Evolutionary conservation across 73 alveolate species (phyloP).

Genomic region (Durusdinium trenchii): DNA sequence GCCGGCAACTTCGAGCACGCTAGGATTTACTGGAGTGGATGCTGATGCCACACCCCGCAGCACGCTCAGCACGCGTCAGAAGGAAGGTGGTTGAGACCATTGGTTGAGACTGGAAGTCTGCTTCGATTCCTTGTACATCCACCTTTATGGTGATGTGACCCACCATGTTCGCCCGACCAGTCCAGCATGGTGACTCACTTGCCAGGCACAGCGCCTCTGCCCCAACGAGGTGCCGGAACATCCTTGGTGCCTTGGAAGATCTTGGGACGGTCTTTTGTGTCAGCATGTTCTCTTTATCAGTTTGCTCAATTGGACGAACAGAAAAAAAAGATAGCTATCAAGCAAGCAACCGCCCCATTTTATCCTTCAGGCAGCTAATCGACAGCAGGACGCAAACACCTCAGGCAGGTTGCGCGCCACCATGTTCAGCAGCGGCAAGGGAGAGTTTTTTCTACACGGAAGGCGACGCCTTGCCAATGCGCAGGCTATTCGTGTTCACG

Average conservation of each 20-base stretch:
- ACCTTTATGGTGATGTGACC: neutral
- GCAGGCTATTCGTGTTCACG: no score
- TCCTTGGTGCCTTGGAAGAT: constrained; percentile 32
- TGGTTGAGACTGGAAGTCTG: neutral
- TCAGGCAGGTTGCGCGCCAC: no score
- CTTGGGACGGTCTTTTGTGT: no score
- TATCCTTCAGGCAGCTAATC: no score
- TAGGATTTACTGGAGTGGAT: constrained; percentile 42
- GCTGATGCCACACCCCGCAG: constrained; percentile 66
- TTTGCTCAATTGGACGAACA: no score
- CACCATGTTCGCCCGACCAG: neutral
- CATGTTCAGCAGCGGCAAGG: no score
- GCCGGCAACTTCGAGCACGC: neutral
- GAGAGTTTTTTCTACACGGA: no score
- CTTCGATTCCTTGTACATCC: neutral
- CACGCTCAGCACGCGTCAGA: neutral
- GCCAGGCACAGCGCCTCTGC: constrained; percentile 73
- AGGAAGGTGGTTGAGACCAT: neutral
- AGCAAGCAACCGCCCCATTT: no score
- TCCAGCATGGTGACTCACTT: neutral
- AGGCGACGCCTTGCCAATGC: no score
- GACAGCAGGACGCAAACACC: no score
- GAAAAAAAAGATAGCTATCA: no score
- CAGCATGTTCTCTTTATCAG: no score
- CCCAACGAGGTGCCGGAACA: constrained; percentile 59